Evolutionary conservation across 257 asterid species (phyloP).

Genomic region (Paraleonurus japonicus): DNA sequence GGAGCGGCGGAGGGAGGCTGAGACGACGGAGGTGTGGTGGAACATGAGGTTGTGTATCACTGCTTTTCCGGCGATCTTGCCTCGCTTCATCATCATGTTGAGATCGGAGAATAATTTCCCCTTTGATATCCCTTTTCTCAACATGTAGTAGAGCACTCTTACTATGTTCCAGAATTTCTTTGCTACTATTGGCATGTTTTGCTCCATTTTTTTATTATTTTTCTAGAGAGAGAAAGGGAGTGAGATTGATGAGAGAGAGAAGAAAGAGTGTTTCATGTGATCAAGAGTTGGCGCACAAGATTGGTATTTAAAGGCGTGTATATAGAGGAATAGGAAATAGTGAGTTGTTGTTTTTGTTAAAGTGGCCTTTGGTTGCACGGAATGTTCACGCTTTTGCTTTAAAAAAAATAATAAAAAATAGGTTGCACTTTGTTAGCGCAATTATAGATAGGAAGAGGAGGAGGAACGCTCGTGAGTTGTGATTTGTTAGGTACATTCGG

Average conservation of each 20-base stretch:
- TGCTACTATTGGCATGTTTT: constrained; percentile 58
- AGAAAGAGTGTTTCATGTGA: constrained; percentile 21
- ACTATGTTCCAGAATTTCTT: constrained; percentile 71
- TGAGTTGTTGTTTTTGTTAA: constrained; percentile 33
- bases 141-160: constrained; percentile 58
- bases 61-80: constrained; percentile 78
- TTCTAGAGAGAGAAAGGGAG: background rate
- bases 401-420: background rate
- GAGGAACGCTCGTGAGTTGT: constrained; percentile 10
- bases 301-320: constrained; percentile 41
- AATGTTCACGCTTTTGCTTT: background rate
- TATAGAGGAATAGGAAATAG: constrained; percentile 13
- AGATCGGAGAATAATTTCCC: constrained; percentile 60
- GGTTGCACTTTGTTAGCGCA: constrained; percentile 17
- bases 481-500: constrained; percentile 10
- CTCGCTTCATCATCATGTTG: constrained; percentile 64
- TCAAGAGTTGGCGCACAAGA: constrained; percentile 9
- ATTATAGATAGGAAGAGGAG: constrained; percentile 28
- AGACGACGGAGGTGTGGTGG: constrained; percentile 48
- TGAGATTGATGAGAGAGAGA: background rate
- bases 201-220: constrained; percentile 59
- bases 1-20: constrained; percentile 31
- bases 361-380: constrained; percentile 40
- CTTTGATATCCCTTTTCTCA: constrained; percentile 69
- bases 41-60: constrained; percentile 66